These are phyloP conservation scores for Fusarium austroafricanum DNA, from an alignment of 2,329 filamentous ascomycete species.

Conservation along the genomic window DNA sequence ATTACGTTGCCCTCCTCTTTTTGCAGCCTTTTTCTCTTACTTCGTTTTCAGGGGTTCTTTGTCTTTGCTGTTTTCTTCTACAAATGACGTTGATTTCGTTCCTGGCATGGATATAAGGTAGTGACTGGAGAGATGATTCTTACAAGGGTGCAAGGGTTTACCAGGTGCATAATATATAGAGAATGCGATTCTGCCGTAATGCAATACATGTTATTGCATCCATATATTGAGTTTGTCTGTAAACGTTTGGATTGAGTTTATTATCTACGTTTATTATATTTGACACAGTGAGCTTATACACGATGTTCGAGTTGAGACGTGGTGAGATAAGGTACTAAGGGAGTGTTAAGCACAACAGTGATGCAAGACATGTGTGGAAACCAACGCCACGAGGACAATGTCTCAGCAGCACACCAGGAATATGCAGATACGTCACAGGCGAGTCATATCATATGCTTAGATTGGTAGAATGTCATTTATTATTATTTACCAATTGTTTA, in stretches of 20 bases:
- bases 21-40: conserved; percentile 41
- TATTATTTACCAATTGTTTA: no score
- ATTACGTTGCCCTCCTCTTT: conserved; percentile 42
- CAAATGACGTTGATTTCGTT: conserved; percentile 37
- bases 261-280: not conserved
- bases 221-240: not conserved
- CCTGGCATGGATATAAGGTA: conserved; percentile 44
- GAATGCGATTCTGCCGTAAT: conserved; percentile 43
- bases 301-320: not conserved
- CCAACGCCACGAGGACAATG: conserved; percentile 14
- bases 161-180: conserved; percentile 48
- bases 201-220: conserved; percentile 27
- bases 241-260: not conserved
- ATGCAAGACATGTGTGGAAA: conserved; percentile 18
- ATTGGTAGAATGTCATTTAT: not conserved
- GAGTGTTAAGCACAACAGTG: not conserved
- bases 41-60: conserved; percentile 39
- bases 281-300: not conserved
- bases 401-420: not conserved
- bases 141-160: conserved; percentile 42
- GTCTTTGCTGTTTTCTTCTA: conserved; percentile 35
- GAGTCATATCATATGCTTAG: not conserved
- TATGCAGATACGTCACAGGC: conserved; percentile 1
- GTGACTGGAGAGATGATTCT: conserved; percentile 40
- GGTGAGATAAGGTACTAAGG: conserved; percentile 11